These are phyloP conservation scores for Oleoguttula mirabilis DNA, from an alignment of 495 filamentous ascomycete species.

Conservation along the genomic window DNA sequence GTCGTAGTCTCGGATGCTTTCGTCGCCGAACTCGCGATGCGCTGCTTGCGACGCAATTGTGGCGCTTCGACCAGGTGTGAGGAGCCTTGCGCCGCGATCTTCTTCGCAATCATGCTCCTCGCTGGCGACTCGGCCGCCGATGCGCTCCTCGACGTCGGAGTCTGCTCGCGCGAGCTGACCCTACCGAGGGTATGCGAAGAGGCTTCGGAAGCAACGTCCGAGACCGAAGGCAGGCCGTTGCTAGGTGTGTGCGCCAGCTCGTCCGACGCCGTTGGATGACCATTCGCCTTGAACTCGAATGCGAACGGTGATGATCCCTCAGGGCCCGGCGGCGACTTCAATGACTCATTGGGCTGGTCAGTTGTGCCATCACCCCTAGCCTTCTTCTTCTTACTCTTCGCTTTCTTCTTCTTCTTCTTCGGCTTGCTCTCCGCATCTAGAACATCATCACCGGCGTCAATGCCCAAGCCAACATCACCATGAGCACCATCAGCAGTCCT, in stretches of 20 bases:
- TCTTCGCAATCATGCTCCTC: too few species aligned
- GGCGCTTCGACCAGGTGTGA: too few species aligned
- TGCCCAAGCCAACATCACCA: slow-evolving; percentile 12
- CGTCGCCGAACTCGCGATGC: too few species aligned
- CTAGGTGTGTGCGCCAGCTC: background rate
- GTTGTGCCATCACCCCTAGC: background rate
- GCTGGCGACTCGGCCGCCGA: too few species aligned
- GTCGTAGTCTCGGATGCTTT: too few species aligned
- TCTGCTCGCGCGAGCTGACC: too few species aligned
- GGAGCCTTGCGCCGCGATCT: too few species aligned
- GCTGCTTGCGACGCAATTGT: too few species aligned
- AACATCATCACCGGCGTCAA: background rate
- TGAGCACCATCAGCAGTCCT: background rate
- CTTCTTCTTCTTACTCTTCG: slow-evolving; percentile 11
- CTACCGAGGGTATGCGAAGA: too few species aligned
- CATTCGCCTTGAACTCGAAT: background rate
- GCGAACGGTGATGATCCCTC: background rate
- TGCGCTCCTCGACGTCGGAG: too few species aligned
- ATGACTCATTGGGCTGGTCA: background rate
- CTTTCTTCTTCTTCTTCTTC: slow-evolving; percentile 12
- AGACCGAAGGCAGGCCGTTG: too few species aligned
- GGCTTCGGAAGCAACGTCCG: too few species aligned
- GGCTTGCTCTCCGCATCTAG: background rate
- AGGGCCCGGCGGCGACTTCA: background rate
- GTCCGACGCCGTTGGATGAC: background rate